These are phyloP conservation scores for Odontarrhena argentea DNA, from an alignment of 345 rosid genomes.

Conservation along the genomic window DNA sequence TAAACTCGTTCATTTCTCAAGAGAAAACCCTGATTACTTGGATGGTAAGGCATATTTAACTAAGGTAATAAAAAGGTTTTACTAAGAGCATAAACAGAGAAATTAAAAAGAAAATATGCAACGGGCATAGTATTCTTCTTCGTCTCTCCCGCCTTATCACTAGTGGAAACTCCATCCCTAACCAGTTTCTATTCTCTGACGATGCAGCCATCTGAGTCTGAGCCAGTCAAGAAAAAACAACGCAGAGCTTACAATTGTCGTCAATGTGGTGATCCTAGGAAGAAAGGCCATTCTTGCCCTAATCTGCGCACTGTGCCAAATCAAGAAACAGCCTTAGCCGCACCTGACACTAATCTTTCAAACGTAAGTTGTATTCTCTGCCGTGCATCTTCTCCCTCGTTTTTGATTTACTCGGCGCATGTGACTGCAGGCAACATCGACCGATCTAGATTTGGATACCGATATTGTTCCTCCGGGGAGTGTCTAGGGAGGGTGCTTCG, in stretches of 20 bases:
- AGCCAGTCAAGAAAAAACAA: slow-evolving; percentile 51
- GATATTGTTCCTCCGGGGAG: slow-evolving; percentile 48
- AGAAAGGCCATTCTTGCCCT: slow-evolving; percentile 81
- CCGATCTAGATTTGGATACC: slow-evolving; percentile 45
- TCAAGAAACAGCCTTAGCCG: no score
- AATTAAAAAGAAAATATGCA: no score
- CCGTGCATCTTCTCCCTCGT: slow-evolving; percentile 46
- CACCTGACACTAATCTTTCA: not conserved
- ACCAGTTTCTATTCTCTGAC: no score
- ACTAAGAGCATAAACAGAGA: no score
- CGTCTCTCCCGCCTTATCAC: no score
- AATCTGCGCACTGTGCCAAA: slow-evolving; percentile 20
- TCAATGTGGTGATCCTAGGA: slow-evolving; percentile 89
- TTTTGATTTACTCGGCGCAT: no score
- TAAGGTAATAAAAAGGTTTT: no score
- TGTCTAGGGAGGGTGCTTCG: slow-evolving; percentile 80
- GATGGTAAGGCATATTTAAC: no score
- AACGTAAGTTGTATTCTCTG: slow-evolving; percentile 34
- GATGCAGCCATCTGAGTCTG: slow-evolving; percentile 32
- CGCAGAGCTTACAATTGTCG: slow-evolving; percentile 95
- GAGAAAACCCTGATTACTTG: no score
- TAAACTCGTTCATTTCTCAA: no score
- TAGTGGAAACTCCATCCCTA: no score
- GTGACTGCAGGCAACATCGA: not conserved
- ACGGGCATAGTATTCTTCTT: no score